Conservation (phyloP, 225 moss, liverwort and hornwort genomes). For the Physcomitrellopsis africana region DNA sequence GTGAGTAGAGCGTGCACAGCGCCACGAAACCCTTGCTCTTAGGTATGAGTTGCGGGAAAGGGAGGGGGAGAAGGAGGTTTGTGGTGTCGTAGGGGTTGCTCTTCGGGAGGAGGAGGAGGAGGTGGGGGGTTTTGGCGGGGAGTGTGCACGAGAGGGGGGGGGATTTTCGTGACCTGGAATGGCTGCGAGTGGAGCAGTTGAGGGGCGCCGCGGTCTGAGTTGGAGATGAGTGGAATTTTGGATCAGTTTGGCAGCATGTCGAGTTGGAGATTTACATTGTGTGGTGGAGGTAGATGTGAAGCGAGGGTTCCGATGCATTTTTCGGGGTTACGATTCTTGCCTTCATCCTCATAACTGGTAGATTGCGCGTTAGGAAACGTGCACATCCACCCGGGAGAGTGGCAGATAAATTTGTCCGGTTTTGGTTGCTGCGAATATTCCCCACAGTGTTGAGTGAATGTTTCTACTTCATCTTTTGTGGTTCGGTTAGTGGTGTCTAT, state of each 20-base stretch:
- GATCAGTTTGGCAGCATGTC: not conserved
- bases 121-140: too few relatives aligned
- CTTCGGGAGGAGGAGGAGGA: too few relatives aligned
- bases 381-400: not conserved
- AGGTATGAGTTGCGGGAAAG: not conserved
- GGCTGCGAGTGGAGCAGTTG: too few relatives aligned
- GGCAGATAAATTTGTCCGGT: not conserved
- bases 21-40: not conserved
- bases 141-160: too few relatives aligned
- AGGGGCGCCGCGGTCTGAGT: not conserved
- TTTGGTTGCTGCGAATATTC: not conserved
- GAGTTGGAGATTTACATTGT: not conserved
- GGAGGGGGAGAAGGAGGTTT: not conserved
- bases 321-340: not conserved
- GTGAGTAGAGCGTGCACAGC: slow-evolving; percentile 39
- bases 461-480: too few relatives aligned
- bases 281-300: not conserved
- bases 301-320: not conserved
- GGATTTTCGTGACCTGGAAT: too few relatives aligned
- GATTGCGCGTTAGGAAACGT: not conserved
- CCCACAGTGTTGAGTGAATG: too few relatives aligned
- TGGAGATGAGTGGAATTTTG: too few relatives aligned
- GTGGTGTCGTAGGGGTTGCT: not conserved
- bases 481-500: too few relatives aligned
- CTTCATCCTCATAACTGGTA: too few relatives aligned